Conservation (phyloP, 345 rosid species). For the Lenwebbia sp. region DNA sequence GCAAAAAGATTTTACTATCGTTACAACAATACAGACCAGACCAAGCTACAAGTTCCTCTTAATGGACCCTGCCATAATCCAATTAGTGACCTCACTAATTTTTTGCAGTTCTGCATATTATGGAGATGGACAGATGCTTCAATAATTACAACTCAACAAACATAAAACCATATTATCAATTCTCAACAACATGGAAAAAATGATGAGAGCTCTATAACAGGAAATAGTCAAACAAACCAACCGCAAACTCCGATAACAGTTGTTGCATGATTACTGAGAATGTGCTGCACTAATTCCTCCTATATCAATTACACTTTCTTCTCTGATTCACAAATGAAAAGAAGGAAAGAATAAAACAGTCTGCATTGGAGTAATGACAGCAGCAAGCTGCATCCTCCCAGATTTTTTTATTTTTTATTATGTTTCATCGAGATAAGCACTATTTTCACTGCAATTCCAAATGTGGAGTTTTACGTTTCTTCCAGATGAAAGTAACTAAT, state of each 20-base stretch:
- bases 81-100: not conserved
- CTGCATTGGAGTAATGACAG: not conserved
- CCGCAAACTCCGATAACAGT: not conserved
- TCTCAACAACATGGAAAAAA: not conserved
- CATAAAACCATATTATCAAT: not conserved
- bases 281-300: not conserved
- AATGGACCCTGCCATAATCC: not conserved
- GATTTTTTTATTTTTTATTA: not conserved
- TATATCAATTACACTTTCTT: not conserved
- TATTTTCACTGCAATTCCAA: not conserved
- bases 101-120: not conserved
- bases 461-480: not conserved
- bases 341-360: not conserved
- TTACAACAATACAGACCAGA: not conserved
- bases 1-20: not conserved
- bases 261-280: not conserved
- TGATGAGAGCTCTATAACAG: not conserved
- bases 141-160: not conserved
- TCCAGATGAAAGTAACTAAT: not conserved
- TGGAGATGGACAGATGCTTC: not conserved
- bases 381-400: not conserved
- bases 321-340: not conserved
- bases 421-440: not conserved
- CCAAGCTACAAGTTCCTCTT: not conserved
- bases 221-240: not conserved